Evolutionary conservation across 2,329 filamentous ascomycete species (phyloP).

Genomic region (Penicillium thymicola): DNA sequence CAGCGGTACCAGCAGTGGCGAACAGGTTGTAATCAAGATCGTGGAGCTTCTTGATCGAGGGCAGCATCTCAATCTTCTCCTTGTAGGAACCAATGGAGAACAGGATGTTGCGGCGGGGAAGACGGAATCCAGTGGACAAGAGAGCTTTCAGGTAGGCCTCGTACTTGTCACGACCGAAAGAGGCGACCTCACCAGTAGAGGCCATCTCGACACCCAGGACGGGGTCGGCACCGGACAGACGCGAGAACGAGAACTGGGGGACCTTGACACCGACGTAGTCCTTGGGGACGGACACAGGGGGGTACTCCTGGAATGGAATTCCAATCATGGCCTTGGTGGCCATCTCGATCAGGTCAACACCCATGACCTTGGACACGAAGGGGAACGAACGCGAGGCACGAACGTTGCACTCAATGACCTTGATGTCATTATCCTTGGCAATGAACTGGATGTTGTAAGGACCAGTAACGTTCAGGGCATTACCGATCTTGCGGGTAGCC

Average conservation of each 20-base stretch:
- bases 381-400: constrained; percentile 94
- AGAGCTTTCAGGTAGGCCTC: constrained; percentile 97
- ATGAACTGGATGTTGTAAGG: constrained; percentile 99
- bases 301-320: constrained; percentile 77
- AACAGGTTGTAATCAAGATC: constrained; percentile 93
- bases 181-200: constrained; percentile 96
- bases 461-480: constrained; percentile 90
- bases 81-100: constrained; percentile 96
- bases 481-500: constrained; percentile 90
- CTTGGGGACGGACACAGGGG: constrained; percentile 68
- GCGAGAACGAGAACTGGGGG: constrained; percentile 97
- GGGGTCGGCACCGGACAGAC: constrained; percentile 90
- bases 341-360: constrained; percentile 96
- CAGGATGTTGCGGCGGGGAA: constrained; percentile 92
- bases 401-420: constrained; percentile 99
- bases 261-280: constrained; percentile 96
- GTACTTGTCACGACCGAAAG: constrained; percentile 92
- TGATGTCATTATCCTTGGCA: constrained; percentile 98
- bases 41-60: constrained; percentile 84
- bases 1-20: constrained; percentile 91
- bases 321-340: constrained; percentile 95
- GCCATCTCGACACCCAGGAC: constrained; percentile 99
- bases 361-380: constrained; percentile 98
- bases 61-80: constrained; percentile 96
- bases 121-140: constrained; percentile 91